These are phyloP conservation scores for Peronospora belbahrii DNA, from an alignment of 352 stramenopile genomes.

Conservation along the genomic window DNA sequence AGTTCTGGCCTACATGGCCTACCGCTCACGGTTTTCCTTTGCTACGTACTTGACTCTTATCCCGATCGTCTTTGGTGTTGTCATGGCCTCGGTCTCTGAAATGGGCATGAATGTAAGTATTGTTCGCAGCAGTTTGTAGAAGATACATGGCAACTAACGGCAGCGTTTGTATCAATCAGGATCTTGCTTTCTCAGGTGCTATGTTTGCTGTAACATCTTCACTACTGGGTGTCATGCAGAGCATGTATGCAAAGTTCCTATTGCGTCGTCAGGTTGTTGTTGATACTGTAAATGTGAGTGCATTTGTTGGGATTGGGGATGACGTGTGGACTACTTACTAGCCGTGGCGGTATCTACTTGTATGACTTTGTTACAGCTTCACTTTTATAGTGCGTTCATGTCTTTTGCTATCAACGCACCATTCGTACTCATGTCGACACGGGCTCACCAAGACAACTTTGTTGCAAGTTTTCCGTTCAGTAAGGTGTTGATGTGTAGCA, in stretches of 20 bases:
- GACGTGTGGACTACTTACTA: background rate
- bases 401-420: constrained; percentile 81
- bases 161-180: constrained; percentile 23
- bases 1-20: constrained; percentile 62
- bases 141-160: background rate
- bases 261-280: constrained; percentile 64
- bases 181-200: constrained; percentile 56
- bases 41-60: constrained; percentile 73
- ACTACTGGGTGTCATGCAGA: constrained; percentile 77
- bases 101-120: constrained; percentile 75
- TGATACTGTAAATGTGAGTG: constrained; percentile 78
- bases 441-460: constrained; percentile 49
- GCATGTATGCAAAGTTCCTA: constrained; percentile 85
- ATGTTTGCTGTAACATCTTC: constrained; percentile 70
- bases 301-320: too few species aligned
- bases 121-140: background rate
- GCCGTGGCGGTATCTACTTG: background rate
- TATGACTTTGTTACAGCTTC: constrained; percentile 38
- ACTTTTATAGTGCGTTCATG: constrained; percentile 81
- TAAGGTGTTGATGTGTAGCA: constrained; percentile 66
- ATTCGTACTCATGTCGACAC: constrained; percentile 52
- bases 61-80: constrained; percentile 75
- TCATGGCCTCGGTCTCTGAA: constrained; percentile 79
- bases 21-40: constrained; percentile 63
- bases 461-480: constrained; percentile 61